Evolutionary conservation across 306 rosid species (phyloP), one percentile per base, ranked within the genome.

Genomic region (Citrullus colocynthis): DNA sequence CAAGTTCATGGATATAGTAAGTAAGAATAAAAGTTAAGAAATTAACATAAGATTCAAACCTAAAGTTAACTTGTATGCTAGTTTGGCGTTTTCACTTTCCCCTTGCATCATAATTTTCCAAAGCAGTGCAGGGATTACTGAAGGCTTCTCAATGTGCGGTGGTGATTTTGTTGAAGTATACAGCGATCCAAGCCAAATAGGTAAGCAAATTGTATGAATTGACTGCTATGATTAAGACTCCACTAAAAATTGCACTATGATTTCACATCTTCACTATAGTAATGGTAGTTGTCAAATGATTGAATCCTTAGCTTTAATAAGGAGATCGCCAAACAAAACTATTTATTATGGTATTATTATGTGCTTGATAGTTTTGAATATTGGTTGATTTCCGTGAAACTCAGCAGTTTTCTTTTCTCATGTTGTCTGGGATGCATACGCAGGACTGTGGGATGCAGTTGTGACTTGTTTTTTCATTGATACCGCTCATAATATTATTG

Each of bases 101-200:
- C 74, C 74, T 70, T 49, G 15, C 59, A 72, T 74, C 36, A 71
- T 41, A 21, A 17, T 57, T 83, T 41, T 74, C 77, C 56, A 80
- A 79, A 84, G 87, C 93, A 92, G 99, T 75, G 99, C 97, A 80
- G 99, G 96, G 82, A 90, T 95, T 39, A 89, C 99, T 8, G 97
- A 92, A 86, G 99, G 99, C 41, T 95, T 95, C 89, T 95, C 99
- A 65, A 95, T 95, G 97, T 95, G 97, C 17, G 97, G 97, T 78
- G 99, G 99, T 56, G 99, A 95, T 88, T 95, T 95, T 72, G 88
- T 92, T 79, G 98, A 92, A 86, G 97, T 95, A 83, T 95, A 95
- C 82, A 81, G 87, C 49, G 96, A 92, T 81, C 84, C 93, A 64
- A 88, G 88, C 78, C 99, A 95, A 83, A 84, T 77, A 76, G 99